A percentile compares a stretch with the other conserved stretches of the same genome.
These are phyloP conservation scores for Aaosphaeria arxii DNA, from an alignment of 2,329 filamentous ascomycete genomes.

Conservation along the genomic window DNA sequence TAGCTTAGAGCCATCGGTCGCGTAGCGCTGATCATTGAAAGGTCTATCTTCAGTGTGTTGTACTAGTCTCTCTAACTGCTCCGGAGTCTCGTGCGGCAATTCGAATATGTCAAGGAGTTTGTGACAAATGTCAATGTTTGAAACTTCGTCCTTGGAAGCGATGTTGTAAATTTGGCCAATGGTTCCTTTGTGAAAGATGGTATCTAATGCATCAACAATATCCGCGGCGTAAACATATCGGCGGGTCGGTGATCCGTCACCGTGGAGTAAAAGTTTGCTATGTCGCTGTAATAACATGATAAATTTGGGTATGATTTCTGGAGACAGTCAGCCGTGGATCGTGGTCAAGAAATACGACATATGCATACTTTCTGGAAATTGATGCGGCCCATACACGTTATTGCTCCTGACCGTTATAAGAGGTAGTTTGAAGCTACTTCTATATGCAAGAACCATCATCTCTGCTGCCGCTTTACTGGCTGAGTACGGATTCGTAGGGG, in stretches of 20 bases:
- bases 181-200: conserved; percentile 73
- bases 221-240: conserved; percentile 77
- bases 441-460: conserved; percentile 84
- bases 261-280: conserved; percentile 69
- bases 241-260: conserved; percentile 70
- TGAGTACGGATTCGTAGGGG: conserved; percentile 78
- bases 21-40: conserved; percentile 46
- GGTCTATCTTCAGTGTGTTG: conserved; percentile 75
- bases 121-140: conserved; percentile 67
- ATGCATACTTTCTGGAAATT: conserved; percentile 74
- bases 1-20: conserved; percentile 38
- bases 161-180: conserved; percentile 81
- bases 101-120: conserved; percentile 63
- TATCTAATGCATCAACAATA: conserved; percentile 78
- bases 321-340: too few relatives aligned
- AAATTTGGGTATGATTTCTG: conserved; percentile 84
- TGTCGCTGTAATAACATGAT: conserved; percentile 66
- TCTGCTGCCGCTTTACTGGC: conserved; percentile 79
- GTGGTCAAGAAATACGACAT: too few relatives aligned
- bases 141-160: conserved; percentile 73
- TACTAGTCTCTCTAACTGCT: conserved; percentile 61
- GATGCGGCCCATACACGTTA: conserved; percentile 82
- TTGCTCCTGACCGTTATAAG: conserved; percentile 78
- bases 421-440: conserved; percentile 77
- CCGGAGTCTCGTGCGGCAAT: conserved; percentile 39